Evolutionary conservation across 805 yeast species (phyloP).

Genomic region (Metschnikowia corniflorae): DNA sequence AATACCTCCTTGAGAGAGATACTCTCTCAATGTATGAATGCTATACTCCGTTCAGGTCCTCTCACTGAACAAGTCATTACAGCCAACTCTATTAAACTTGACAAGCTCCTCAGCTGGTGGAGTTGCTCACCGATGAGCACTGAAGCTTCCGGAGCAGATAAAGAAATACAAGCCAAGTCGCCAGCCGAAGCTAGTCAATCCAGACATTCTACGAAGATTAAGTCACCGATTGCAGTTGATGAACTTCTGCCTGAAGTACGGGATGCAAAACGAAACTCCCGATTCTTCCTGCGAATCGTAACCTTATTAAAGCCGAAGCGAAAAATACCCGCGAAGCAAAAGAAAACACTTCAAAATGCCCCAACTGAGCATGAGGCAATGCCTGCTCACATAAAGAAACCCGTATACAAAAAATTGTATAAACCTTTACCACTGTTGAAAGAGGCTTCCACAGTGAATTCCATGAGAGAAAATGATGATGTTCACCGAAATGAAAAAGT

Average conservation of each 20-base stretch:
- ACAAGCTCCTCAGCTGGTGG: background rate
- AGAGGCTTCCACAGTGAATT: constrained; percentile 10
- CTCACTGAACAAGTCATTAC: constrained; percentile 17
- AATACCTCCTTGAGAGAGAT: constrained; percentile 21
- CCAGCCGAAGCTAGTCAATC: no score
- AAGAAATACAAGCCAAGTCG: background rate
- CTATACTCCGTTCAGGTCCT: constrained; percentile 24
- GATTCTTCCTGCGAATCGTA: no score
- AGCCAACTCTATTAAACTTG: constrained; percentile 5
- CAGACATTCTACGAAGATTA: background rate
- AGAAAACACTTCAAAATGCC: background rate
- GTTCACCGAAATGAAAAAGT: background rate
- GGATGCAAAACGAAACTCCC: no score
- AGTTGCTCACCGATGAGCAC: background rate
- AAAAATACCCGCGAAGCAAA: no score
- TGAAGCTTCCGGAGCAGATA: background rate
- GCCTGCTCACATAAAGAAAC: constrained; percentile 8
- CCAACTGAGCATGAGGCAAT: background rate
- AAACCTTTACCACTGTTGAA: constrained; percentile 24
- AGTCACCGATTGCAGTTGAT: no score
- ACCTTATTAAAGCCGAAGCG: background rate
- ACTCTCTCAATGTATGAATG: constrained; percentile 19
- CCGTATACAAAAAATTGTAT: constrained; percentile 20
- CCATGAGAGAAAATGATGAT: constrained; percentile 4
- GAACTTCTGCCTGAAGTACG: no score